Base-by-base conservation (phyloP, 805 yeast species). In the Candida sithepensis region DNA sequence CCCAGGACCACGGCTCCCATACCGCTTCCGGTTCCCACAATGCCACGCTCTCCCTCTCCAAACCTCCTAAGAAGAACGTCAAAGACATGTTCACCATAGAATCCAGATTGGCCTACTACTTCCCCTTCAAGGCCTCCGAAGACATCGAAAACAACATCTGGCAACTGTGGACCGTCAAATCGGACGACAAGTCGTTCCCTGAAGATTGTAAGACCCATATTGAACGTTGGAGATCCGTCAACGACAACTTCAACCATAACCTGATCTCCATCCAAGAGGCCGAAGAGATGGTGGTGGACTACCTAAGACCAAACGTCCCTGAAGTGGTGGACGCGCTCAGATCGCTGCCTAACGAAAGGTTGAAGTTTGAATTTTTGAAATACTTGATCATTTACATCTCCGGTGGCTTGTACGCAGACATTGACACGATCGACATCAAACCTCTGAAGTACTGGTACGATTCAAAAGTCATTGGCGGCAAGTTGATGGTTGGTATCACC, bases 391-490 rank as follows among this genome's bases (percentile, higher is more conserved):
- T 78, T 12, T 77, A 58, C 49, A 72, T 80, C 10, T 59, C 66
- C 32, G 84, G 84, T 39, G 84, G 84, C 8, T 72, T 74, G 8
- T 79, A 78, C 53, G 71, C 81, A 4, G 84, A 79, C 54, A 75
- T 78, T 30, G 83, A 79, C 58, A 78, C 83, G 0, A 65, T 63
- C 48, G 73, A 79, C 8, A 67, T 72, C 50, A 78, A 71, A 50
- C 80, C 81, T 3, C 39, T 58, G 21, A 51, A 49, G 42, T 53
- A 50, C 47, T 58, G 61, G 69, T 56, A 57, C 44, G 50, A 56
- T 33, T 59, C 67, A 10, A 57, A 51, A 50, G 51, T 47, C 13
- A 47, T 48, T 5, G 54, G 52, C 3, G 54, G 52, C 5, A 59
- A 53, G 44, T 47, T 65, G 22, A 52, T 60, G 57, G 61, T 64